Percentiles rank a stretch among this genome's conserved stretches.
Evolutionary conservation across 495 filamentous ascomycete genomes (phyloP).

Genomic region (Podospora tetraspora): DNA sequence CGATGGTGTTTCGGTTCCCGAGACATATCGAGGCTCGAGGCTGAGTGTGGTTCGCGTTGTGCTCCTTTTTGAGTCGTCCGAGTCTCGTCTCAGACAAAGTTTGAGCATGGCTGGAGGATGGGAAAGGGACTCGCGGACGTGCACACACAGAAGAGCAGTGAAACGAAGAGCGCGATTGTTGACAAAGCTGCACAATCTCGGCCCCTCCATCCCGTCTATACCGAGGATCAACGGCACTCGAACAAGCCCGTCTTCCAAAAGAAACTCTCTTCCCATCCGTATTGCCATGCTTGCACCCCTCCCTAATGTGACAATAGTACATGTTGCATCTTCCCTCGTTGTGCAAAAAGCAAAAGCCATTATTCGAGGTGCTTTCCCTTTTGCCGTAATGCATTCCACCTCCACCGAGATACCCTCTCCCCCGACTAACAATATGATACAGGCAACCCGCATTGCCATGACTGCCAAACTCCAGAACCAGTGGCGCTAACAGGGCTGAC

Average conservation of each 20-base stretch:
- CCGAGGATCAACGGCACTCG: neutral
- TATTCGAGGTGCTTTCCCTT: constrained; percentile 21
- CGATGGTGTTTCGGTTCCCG: neutral
- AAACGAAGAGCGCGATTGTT: constrained; percentile 23
- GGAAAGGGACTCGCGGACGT: neutral
- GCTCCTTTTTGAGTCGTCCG: neutral
- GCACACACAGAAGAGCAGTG: neutral
- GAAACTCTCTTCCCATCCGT: constrained; percentile 23
- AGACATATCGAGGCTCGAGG: neutral
- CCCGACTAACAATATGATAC: constrained; percentile 16
- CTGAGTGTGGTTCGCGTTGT: neutral
- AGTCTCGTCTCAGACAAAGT: neutral
- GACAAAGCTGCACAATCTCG: constrained; percentile 43
- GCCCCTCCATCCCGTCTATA: constrained; percentile 38
- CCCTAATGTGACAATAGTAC: constrained; percentile 46
- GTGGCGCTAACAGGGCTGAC: neutral
- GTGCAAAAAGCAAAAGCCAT: constrained; percentile 22
- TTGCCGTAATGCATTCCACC: constrained; percentile 6
- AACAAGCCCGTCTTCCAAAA: neutral
- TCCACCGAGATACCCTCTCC: constrained; percentile 25
- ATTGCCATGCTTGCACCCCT: constrained; percentile 31
- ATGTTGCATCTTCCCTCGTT: constrained; percentile 28
- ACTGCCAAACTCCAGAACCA: constrained; percentile 18
- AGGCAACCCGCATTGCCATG: constrained; percentile 4
- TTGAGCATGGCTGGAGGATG: neutral